phyloP scores from a whole-genome alignment of 192 early-diverging fungal genomes.

The Backusella parvicylindrica region DNA sequence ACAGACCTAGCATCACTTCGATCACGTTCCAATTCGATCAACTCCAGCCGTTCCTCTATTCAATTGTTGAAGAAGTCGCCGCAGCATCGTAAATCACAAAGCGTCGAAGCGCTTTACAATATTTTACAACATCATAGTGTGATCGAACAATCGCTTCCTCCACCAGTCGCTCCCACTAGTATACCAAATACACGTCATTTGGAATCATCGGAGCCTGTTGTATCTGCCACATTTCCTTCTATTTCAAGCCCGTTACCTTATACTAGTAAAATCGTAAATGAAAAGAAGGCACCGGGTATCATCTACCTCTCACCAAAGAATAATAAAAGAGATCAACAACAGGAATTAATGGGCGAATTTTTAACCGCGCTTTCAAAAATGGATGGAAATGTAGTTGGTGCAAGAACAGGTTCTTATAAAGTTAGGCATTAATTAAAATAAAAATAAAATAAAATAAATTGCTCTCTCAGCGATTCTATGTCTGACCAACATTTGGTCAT shows the following conservation, averaged over 20 bases:
- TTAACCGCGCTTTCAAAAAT: conserved; percentile 25
- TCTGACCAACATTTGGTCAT: no score
- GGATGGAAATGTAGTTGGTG: conserved; percentile 32
- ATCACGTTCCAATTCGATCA: not conserved
- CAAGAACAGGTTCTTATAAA: not conserved
- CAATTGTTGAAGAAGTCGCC: not conserved
- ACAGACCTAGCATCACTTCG: not conserved
- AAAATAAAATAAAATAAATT: no score
- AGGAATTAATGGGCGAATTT: conserved; percentile 35
- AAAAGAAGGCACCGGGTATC: not conserved
- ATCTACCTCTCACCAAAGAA: not conserved
- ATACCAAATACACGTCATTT: not conserved
- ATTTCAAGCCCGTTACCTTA: conserved; percentile 21
- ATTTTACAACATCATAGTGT: conserved; percentile 17
- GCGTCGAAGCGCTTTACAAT: conserved; percentile 4
- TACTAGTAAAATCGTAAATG: not conserved
- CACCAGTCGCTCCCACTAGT: not conserved
- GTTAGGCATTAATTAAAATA: not conserved
- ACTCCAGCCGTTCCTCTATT: not conserved
- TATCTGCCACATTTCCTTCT: conserved; percentile 30
- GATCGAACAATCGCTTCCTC: not conserved
- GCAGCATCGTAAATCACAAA: conserved; percentile 29
- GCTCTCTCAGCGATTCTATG: no score
- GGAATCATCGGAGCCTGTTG: conserved; percentile 17
- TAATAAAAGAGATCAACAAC: not conserved